Base-by-base conservation (phyloP, 176 grass and related monocot species). In the Oryza meyeriana region DNA sequence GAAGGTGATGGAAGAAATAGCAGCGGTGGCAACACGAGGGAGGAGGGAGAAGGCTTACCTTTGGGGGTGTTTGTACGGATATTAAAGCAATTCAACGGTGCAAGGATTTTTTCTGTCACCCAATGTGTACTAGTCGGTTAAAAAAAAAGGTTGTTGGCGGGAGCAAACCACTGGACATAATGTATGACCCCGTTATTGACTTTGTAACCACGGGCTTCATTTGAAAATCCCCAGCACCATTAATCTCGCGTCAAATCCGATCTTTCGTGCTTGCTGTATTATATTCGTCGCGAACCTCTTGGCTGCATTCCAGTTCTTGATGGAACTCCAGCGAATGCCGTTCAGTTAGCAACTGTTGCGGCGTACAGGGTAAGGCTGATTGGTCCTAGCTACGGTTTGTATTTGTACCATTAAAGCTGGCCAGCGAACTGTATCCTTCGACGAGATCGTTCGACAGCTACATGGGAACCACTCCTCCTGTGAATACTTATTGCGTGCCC, bases 391-490 rank as follows among this genome's bases (percentile, higher is more conserved):
- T 66, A 27, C 29, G 14, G 6, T 12, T 11, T 29, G 16, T 10
- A 44, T 78, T 47, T 26, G 76, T 81, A 20, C 12, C 11, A 39
- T 40, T 69, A 5, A 69, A 20, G 12, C 17, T 0, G 5, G 68
- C 69, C 61, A 64, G 63, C 25, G 71, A 67, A 28, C 40, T 5
- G 77, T 81, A 76, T 77, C 64, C 20, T 76, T 81, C 27, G 14
- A 12, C 33, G 22, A 72, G 2, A 85, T 35, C 47, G 87, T 71
- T 81, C 0, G 87, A 85, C 30, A 72, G 87, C 4, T 85, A 77
- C 87, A 47, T 28, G 58, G 33, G 78, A 89, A 77, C 87, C 13
- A 89, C 87, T n/a, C n/a, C 52, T 36, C 1, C 6, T 26, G 71
- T 9, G 59, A 62, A 10, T 34, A 45, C 55, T 61, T 33, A 9